Evolutionary conservation across 495 filamentous ascomycete genomes (phyloP), one percentile per base, ranked within the genome.

Genomic region (Melanomma pulvis-pyrius): DNA sequence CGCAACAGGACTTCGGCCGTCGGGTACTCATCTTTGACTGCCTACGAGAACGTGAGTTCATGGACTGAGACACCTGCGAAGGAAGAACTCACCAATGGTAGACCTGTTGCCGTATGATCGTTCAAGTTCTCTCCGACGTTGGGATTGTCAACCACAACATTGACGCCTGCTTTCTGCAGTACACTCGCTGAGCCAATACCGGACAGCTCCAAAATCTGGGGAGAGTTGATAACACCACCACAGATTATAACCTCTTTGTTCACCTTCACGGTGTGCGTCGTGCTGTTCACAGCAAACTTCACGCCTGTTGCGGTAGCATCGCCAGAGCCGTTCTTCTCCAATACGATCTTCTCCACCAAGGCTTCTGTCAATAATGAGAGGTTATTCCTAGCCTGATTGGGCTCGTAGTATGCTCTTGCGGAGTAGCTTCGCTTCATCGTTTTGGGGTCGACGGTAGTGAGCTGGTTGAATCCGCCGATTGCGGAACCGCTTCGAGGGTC

Each of bases 321-420:
- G 22, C 69, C 75, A 41, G 71, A 59, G 30, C 67, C 62, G 25
- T 71, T 65, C 26, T 80, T 67, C 32, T 75, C 72, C 51, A 84
- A 76, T 19, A 81, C 59, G 47, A 86, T 69, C 63, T 78, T 84
- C 49, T 69, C 71, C 0, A 84, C 82, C 0, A 79, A 49, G 0
- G 80, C 79, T 17, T 79, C 74, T n/a, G 79, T 80, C 26, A 82
- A 55, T 0, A 85, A 72, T 3, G 76, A 69, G 9, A 86, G 70
- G 58, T 85, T 85, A 8, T 75, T 55, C 25, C 82, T 36, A 5
- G 22, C 9, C 17, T 47, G 29, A 32, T 68, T 68, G 30, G 69
- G 69, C 54, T 67, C 59, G n/a, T 68, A 73, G 63, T 69, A 69
- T 7, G 26, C 61, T 15, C 41, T 41, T 7, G 70, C 67, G 11